Evolutionary conservation across 441 rosid genomes (phyloP).

Genomic region (Erodium moschatum): DNA sequence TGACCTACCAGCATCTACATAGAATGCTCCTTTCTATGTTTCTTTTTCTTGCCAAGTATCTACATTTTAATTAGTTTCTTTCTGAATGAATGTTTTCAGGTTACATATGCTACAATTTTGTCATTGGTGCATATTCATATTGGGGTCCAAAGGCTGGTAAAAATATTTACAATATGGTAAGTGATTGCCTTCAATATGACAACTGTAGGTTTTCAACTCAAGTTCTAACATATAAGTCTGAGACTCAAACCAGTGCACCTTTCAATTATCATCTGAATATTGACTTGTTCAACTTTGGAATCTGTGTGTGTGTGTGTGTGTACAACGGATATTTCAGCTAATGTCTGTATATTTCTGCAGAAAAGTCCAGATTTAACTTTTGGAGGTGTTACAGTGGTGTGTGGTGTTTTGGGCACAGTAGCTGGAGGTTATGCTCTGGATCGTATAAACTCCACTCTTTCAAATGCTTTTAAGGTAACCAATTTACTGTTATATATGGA

Average conservation of each 20-base stretch:
- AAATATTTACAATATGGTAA: conserved; percentile 69
- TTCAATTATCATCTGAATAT: neutral
- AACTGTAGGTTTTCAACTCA: neutral
- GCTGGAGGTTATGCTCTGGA: conserved; percentile 75
- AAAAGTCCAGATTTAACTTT: conserved; percentile 71
- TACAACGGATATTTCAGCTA: neutral
- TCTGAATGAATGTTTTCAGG: conserved; percentile 39
- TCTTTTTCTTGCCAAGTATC: neutral
- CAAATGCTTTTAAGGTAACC: conserved; percentile 81
- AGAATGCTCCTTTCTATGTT: conserved; percentile 4
- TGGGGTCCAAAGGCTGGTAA: conserved; percentile 98
- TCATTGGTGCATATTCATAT: conserved; percentile 87
- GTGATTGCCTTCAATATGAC: neutral
- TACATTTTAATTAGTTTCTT: neutral
- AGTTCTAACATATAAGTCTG: neutral
- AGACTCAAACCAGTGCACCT: neutral
- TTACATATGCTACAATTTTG: conserved; percentile 73
- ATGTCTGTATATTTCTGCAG: conserved; percentile 34
- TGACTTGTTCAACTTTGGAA: conserved; percentile 1
- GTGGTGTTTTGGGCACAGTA: conserved; percentile 83
- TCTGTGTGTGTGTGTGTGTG: no score
- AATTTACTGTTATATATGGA: neutral
- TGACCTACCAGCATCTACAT: neutral
- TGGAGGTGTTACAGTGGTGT: conserved; percentile 77
- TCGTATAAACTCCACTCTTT: conserved; percentile 53